phyloP scores from a whole-genome alignment of 805 yeast species.

The Lachancea mirantina region DNA sequence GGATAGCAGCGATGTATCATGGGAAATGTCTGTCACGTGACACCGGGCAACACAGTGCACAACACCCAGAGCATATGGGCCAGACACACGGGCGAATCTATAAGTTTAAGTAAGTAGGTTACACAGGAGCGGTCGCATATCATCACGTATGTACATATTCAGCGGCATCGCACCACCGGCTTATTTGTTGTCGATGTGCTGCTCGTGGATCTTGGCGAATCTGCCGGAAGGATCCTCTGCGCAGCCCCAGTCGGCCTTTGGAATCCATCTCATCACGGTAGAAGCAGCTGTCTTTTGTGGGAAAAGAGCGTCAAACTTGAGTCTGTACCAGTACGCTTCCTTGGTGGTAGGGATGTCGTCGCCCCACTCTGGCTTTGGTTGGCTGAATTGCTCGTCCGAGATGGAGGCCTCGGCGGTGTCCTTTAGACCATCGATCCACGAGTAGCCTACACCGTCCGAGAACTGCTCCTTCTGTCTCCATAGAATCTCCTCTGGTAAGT shows the following conservation, averaged over 20 bases:
- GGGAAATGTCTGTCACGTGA: too few species aligned
- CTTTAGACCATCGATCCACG: constrained; percentile 97
- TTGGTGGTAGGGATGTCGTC: constrained; percentile 89
- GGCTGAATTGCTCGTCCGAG: constrained; percentile 82
- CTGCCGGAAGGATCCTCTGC: constrained; percentile 98
- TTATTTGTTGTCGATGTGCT: constrained; percentile 40
- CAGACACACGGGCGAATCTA: too few species aligned
- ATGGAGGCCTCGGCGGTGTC: constrained; percentile 86
- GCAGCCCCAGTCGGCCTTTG: constrained; percentile 99
- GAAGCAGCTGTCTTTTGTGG: constrained; percentile 86
- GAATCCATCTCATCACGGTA: constrained; percentile 99
- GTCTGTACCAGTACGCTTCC: constrained; percentile 99
- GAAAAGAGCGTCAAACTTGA: constrained; percentile 90
- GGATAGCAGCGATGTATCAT: too few species aligned
- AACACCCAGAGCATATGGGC: too few species aligned
- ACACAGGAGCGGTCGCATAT: too few species aligned
- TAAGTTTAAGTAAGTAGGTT: too few species aligned
- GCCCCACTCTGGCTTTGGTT: constrained; percentile 96
- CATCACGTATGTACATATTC: too few species aligned
- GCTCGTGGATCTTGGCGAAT: constrained; percentile 83
- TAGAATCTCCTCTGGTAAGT: constrained; percentile 91
- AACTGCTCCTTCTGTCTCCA: constrained; percentile 99
- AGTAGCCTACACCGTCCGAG: constrained; percentile 98
- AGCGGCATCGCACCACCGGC: too few species aligned
- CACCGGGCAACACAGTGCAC: too few species aligned